Percentiles rank a stretch among this genome's conserved stretches.
Conservation (phyloP, 805 yeast genomes). For the Saturnispora ahearnii region DNA sequence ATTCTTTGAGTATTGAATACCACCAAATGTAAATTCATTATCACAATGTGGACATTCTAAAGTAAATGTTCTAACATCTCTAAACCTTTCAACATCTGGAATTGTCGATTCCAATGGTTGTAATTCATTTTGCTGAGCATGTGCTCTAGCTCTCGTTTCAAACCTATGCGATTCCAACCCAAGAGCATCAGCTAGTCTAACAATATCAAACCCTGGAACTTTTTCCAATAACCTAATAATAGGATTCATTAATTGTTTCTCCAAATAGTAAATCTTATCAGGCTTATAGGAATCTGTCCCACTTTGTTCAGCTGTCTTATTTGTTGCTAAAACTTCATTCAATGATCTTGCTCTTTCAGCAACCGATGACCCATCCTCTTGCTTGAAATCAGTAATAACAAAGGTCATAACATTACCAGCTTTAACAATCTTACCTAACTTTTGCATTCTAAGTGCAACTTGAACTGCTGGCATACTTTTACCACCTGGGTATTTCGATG, state of each 20-base stretch:
- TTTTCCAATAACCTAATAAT: slow-evolving; percentile 78
- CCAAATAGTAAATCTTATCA: slow-evolving; percentile 73
- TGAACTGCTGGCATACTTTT: slow-evolving; percentile 78
- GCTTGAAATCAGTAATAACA: slow-evolving; percentile 53
- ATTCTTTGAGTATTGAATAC: slow-evolving; percentile 55
- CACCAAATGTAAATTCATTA: slow-evolving; percentile 56
- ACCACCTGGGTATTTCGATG: slow-evolving; percentile 73
- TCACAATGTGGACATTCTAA: slow-evolving; percentile 57
- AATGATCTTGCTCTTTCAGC: slow-evolving; percentile 83
- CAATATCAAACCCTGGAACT: slow-evolving; percentile 78
- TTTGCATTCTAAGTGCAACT: slow-evolving; percentile 74
- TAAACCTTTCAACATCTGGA: slow-evolving; percentile 75
- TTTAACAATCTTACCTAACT: slow-evolving; percentile 76
- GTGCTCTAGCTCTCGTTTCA: slow-evolving; percentile 35
- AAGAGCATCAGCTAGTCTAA: slow-evolving; percentile 64
- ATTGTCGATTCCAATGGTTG: slow-evolving; percentile 76
- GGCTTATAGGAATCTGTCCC: slow-evolving; percentile 38
- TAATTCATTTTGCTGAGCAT: slow-evolving; percentile 33
- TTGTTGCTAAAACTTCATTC: slow-evolving; percentile 54
- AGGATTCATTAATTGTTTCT: slow-evolving; percentile 84
- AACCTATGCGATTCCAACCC: slow-evolving; percentile 70
- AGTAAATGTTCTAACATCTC: slow-evolving; percentile 45
- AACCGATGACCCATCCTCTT: slow-evolving; percentile 30
- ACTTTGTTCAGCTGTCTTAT: slow-evolving; percentile 18
- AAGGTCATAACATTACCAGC: slow-evolving; percentile 88